Percentiles rank a stretch among this genome's conserved stretches.
These are phyloP conservation scores for Rhizophlyctis rosea DNA, from an alignment of 192 early-diverging fungal genomes.

Conservation along the genomic window DNA sequence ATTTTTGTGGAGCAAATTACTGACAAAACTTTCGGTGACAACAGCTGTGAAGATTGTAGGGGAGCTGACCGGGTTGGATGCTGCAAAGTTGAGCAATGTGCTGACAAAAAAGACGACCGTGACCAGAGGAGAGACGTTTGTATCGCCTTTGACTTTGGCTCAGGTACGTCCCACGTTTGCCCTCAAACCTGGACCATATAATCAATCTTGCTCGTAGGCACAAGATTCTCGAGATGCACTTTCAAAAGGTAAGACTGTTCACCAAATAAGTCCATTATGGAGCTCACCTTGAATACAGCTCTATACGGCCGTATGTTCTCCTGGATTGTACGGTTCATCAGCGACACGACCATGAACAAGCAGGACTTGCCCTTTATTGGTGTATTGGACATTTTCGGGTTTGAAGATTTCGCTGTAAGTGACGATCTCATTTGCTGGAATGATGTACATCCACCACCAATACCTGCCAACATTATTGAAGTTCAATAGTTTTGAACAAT, in stretches of 20 bases:
- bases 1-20: too few relatives aligned
- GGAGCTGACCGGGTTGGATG: slow-evolving; percentile 77
- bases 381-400: slow-evolving; percentile 92
- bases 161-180: too few relatives aligned
- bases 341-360: slow-evolving; percentile 11
- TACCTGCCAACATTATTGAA: not conserved
- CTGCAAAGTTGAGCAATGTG: slow-evolving; percentile 64
- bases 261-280: not conserved
- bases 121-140: slow-evolving; percentile 77
- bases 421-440: not conserved
- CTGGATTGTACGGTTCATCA: slow-evolving; percentile 21
- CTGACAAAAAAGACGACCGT: slow-evolving; percentile 81
- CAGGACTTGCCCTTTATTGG: slow-evolving; percentile 54
- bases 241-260: not conserved
- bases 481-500: slow-evolving; percentile 73
- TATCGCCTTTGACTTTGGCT: not conserved
- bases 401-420: slow-evolving; percentile 64
- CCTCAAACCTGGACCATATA: too few relatives aligned
- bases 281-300: not conserved
- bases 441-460: not conserved
- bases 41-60: slow-evolving; percentile 68
- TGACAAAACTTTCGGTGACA: too few relatives aligned
- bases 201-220: too few relatives aligned
- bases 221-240: not conserved
- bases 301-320: slow-evolving; percentile 31